These are phyloP conservation scores for Massarina eburnea DNA, from an alignment of 2,329 filamentous ascomycete genomes.

Conservation along the genomic window DNA sequence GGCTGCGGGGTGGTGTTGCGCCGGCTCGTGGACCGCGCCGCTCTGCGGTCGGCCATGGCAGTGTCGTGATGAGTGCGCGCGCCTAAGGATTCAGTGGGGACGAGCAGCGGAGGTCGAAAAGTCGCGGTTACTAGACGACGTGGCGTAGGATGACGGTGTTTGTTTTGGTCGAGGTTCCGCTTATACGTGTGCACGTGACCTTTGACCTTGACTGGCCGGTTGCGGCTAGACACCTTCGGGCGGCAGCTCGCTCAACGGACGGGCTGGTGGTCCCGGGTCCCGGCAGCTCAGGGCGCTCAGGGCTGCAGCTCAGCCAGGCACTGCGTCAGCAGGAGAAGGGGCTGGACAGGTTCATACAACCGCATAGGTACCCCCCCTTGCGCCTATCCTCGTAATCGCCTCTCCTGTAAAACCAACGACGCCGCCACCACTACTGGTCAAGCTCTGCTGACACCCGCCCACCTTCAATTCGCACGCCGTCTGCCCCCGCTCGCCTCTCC, in stretches of 20 bases:
- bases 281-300: no score
- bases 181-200: not conserved
- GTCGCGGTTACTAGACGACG: not conserved
- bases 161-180: slow-evolving; percentile 3
- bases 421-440: slow-evolving; percentile 1
- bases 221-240: no score
- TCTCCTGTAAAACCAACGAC: slow-evolving; percentile 14
- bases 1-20: slow-evolving; percentile 36
- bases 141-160: slow-evolving; percentile 1
- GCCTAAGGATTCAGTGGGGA: not conserved
- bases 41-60: slow-evolving; percentile 37
- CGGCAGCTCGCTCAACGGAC: no score
- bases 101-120: not conserved
- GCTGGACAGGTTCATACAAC: no score
- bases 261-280: no score
- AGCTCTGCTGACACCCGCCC: not conserved
- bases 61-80: not conserved
- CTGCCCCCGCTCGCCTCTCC: not conserved
- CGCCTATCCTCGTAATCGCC: slow-evolving; percentile 24
- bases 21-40: slow-evolving; percentile 36
- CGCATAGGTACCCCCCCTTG: slow-evolving; percentile 28
- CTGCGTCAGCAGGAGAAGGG: no score
- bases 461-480: not conserved
- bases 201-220: slow-evolving; percentile 13
- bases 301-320: no score